Evolutionary conservation across 192 early-diverging fungal genomes (phyloP).

Genomic region (Geranomyces michiganensis): DNA sequence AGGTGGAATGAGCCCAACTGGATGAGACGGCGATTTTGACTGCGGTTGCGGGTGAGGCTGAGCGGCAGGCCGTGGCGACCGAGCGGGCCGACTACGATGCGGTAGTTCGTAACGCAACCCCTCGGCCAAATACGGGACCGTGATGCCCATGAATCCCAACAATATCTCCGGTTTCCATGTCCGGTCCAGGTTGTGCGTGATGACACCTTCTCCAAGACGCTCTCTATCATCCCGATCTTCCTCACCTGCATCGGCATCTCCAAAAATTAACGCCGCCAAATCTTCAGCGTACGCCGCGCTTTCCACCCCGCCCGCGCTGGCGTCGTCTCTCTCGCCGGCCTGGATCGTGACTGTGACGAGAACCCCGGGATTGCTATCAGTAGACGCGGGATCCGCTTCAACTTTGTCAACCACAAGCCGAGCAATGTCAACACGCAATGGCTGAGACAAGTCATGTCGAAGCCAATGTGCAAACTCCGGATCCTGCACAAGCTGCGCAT

Average conservation of each 20-base stretch:
- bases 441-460: constrained; percentile 16
- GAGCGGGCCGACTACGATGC: constrained; percentile 8
- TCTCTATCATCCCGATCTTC: not conserved
- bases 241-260: constrained; percentile 6
- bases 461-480: constrained; percentile 27
- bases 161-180: constrained; percentile 43
- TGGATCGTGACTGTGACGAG: constrained; percentile 33
- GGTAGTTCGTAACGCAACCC: constrained; percentile 37
- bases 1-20: not conserved
- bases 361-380: not conserved
- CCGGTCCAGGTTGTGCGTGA: constrained; percentile 32
- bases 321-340: constrained; percentile 10
- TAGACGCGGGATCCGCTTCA: not conserved
- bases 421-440: constrained; percentile 5
- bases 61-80: not conserved
- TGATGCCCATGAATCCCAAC: constrained; percentile 41
- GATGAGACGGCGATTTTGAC: constrained; percentile 5
- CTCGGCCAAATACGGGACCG: constrained; percentile 42
- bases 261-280: constrained; percentile 33
- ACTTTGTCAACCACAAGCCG: constrained; percentile 34
- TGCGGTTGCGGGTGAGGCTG: not conserved
- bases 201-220: constrained; percentile 22
- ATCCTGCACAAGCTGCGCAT: constrained; percentile 23
- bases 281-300: constrained; percentile 47
- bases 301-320: constrained; percentile 14